A percentile compares a stretch with the other conserved stretches of the same genome.
Conservation (phyloP, 2,329 filamentous ascomycete species). For the Myriosclerotinia scirpicola region DNA sequence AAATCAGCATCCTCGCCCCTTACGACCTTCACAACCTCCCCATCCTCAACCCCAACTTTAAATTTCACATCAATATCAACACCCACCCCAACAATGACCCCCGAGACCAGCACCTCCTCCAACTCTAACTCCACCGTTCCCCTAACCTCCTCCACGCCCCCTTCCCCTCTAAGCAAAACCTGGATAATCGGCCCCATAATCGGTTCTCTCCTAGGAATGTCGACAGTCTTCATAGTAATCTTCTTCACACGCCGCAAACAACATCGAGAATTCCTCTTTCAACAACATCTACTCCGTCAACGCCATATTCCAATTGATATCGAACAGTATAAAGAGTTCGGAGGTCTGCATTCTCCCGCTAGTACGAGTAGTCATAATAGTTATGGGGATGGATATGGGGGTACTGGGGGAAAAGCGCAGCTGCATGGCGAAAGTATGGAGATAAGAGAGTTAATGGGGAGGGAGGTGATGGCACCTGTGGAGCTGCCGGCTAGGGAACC, state of each 20-base stretch:
- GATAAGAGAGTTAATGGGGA: constrained; percentile 30
- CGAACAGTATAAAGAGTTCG: constrained; percentile 1
- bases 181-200: constrained; percentile 37
- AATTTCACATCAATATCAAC: neutral
- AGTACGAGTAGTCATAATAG: constrained; percentile 13
- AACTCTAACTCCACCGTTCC: constrained; percentile 9
- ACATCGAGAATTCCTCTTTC: constrained; percentile 10
- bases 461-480: constrained; percentile 28
- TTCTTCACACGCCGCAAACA: constrained; percentile 35
- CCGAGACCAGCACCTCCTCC: neutral
- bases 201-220: constrained; percentile 34
- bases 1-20: neutral
- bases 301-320: constrained; percentile 6
- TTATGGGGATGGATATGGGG: constrained; percentile 22
- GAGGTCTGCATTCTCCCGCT: neutral
- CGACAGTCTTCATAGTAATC: constrained; percentile 35
- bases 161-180: constrained; percentile 24
- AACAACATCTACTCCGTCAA: neutral
- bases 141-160: constrained; percentile 10
- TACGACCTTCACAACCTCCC: neutral
- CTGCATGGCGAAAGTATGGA: constrained; percentile 31
- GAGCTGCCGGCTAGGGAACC: constrained; percentile 36
- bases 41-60: neutral
- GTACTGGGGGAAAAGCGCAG: constrained; percentile 27
- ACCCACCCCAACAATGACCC: neutral